Evolutionary conservation across 2,329 filamentous ascomycete species (phyloP), one percentile per base, ranked within the genome.

Genomic region (Pseudocercospora cruenta): DNA sequence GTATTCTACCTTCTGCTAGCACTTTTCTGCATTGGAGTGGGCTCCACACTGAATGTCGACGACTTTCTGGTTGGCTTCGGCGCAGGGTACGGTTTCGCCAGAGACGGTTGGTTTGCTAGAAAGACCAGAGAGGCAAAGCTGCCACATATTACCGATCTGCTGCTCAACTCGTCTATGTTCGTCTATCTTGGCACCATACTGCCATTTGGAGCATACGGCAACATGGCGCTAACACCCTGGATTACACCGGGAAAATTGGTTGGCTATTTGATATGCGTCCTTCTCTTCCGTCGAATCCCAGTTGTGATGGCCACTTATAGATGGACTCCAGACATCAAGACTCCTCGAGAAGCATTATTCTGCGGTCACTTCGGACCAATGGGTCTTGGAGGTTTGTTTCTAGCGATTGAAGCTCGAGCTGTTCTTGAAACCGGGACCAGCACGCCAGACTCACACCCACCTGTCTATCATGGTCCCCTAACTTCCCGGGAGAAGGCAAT

Each of bases 331-430:
- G 80, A 83, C 60, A 79, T 87, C 54, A 74, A 78, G 7, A 85
- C 84, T 0, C 81, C 80, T 22, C 79, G 80, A 5, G 85, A 87
- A 73, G 85, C 85, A 0, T 72, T 87, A 0, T 87, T 87, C 73
- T 80, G 80, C 51, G 85, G 85, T 0, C 85, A 87, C 71, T 87
- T 87, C 64, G 85, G 85, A 0, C 85, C 85, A 8, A 87, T 87
- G 81, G 85, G 85, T 19, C 80, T 87, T 1, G 85, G 84, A 1
- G 85, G 83, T 0, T 74, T 87, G 6, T 87, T 87, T 75, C 79
- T 87, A 0, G 83, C 84, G 1, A 85, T 87, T 54, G 85, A 87
- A 77, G 82, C 83, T 0, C 76, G 84, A 24, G 84, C 82, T 0
- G 78, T 84, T 64, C 78, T 87, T 0, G 85, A 87, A 69, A 86